Percentiles rank a stretch among this genome's conserved stretches.
Evolutionary conservation across 306 rosid species (phyloP).

Genomic region (Herpetospermum pedunculosum): DNA sequence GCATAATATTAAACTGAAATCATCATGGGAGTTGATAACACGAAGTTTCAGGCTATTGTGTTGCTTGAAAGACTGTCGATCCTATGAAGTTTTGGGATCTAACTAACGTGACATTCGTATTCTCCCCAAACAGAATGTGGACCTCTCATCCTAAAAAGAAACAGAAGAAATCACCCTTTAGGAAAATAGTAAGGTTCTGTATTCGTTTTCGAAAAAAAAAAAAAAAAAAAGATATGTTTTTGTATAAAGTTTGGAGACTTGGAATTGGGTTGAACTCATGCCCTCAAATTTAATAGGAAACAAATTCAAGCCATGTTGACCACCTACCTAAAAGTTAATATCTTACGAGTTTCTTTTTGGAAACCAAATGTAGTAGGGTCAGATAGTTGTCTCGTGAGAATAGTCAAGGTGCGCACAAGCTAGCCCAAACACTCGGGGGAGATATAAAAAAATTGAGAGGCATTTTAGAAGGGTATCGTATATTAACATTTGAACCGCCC

Average conservation of each 20-base stretch:
- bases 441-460: background rate
- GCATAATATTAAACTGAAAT: constrained; percentile 4
- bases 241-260: background rate
- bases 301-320: background rate
- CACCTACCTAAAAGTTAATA: background rate
- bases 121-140: background rate
- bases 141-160: background rate
- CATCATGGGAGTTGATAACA: background rate
- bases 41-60: background rate
- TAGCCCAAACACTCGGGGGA: background rate
- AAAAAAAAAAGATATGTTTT: background rate
- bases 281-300: too few species aligned
- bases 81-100: background rate
- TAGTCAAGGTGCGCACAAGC: background rate
- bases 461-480: background rate
- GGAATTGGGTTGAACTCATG: too few species aligned
- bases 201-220: background rate
- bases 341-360: background rate
- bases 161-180: background rate
- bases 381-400: background rate
- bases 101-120: background rate
- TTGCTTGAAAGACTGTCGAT: background rate
- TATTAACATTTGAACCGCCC: background rate
- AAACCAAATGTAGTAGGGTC: background rate
- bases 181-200: background rate